phyloP scores from a whole-genome alignment of 345 rosid species.

The Moricandia moricandioides region DNA sequence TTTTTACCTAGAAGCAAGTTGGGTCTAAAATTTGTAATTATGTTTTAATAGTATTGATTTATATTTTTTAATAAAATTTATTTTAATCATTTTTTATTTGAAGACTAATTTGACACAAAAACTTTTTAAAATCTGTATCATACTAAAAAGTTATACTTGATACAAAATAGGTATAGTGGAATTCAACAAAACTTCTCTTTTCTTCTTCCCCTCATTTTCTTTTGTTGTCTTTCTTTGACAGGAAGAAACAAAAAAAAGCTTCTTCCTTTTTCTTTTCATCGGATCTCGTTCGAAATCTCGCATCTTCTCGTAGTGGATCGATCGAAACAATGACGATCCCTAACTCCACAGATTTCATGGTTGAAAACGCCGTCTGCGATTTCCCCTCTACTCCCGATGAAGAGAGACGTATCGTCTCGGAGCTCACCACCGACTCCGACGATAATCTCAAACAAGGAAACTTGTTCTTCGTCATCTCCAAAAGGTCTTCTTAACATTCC shows the following conservation, averaged over 20 bases:
- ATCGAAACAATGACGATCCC: slow-evolving; percentile 55
- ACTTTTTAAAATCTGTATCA: too few relatives aligned
- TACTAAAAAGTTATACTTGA: too few relatives aligned
- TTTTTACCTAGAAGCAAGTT: too few relatives aligned
- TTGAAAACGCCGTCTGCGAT: slow-evolving; percentile 64
- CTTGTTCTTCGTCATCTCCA: slow-evolving; percentile 69
- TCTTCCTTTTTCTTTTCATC: not conserved
- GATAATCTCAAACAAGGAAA: slow-evolving; percentile 67
- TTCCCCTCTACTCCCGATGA: slow-evolving; percentile 67
- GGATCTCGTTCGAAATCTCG: slow-evolving; percentile 1
- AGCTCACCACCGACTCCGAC: slow-evolving; percentile 56
- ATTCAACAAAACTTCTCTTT: slow-evolving; percentile 7
- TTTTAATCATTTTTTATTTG: too few relatives aligned
- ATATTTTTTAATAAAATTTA: too few relatives aligned
- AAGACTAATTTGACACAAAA: too few relatives aligned
- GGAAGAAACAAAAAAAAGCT: not conserved
- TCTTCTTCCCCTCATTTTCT: slow-evolving; percentile 6
- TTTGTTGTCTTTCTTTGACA: slow-evolving; percentile 16
- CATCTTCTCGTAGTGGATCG: slow-evolving; percentile 8
- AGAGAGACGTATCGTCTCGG: slow-evolving; percentile 63
- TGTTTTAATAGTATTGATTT: too few relatives aligned
- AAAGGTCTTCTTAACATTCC: slow-evolving; percentile 36
- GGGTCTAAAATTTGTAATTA: too few relatives aligned
- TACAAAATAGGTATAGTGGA: slow-evolving; percentile 7
- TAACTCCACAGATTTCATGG: slow-evolving; percentile 48